Evolutionary conservation across 441 rosid genomes (phyloP).

Genomic region (Macaranga tanarius): DNA sequence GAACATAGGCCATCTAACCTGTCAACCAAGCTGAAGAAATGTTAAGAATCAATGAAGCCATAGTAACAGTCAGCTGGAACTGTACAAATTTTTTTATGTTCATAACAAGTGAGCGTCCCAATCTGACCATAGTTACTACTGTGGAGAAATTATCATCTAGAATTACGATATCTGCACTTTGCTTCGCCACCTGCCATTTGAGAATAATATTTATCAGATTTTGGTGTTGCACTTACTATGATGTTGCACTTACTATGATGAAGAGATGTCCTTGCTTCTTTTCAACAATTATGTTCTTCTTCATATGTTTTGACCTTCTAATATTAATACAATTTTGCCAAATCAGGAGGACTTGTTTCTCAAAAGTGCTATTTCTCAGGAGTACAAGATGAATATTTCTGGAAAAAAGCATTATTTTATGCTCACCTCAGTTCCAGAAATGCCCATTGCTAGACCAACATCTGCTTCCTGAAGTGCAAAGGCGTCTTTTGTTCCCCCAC

Average conservation of each 20-base stretch:
- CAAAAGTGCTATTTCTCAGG: no score
- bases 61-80: conserved; percentile 61
- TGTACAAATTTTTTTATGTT: conserved; percentile 62
- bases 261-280: no score
- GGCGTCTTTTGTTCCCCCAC: conserved; percentile 61
- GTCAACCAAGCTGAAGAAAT: conserved; percentile 60
- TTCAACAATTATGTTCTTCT: no score
- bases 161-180: conserved; percentile 60
- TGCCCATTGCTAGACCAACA: conserved; percentile 66
- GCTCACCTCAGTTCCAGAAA: conserved; percentile 60
- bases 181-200: conserved; percentile 51
- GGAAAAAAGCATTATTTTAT: not conserved
- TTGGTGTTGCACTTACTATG: no score
- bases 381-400: not conserved
- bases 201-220: no score
- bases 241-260: no score
- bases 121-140: conserved; percentile 41
- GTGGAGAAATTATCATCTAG: conserved; percentile 55
- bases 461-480: conserved; percentile 58
- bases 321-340: no score
- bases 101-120: conserved; percentile 57
- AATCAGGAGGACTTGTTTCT: not conserved
- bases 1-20: conserved; percentile 38
- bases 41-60: conserved; percentile 49
- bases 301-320: not conserved